These are phyloP conservation scores for Microsporum ferrugineum DNA, from an alignment of 2,329 filamentous ascomycete genomes.

Conservation along the genomic window DNA sequence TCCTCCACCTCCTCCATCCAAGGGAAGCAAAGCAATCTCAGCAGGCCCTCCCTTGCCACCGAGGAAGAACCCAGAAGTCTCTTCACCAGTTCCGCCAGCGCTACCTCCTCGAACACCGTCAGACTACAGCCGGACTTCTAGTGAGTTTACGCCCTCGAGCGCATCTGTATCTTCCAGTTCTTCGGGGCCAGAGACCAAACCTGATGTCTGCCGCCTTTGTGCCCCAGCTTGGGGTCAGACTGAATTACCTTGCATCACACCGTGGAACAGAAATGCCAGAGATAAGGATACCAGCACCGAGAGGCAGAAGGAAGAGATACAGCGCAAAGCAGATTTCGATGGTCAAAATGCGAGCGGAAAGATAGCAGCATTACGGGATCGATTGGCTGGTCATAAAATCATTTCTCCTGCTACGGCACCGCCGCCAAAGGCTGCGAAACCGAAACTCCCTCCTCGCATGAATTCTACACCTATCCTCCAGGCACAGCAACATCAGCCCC, in stretches of 20 bases:
- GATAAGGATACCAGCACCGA: constrained; percentile 18
- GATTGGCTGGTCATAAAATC: not conserved
- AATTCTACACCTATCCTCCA: not conserved
- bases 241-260: constrained; percentile 43
- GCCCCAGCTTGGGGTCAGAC: constrained; percentile 48
- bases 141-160: constrained; percentile 36
- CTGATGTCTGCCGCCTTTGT: constrained; percentile 30
- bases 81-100: constrained; percentile 14
- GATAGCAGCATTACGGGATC: constrained; percentile 1
- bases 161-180: constrained; percentile 33
- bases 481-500: not conserved
- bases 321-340: not conserved
- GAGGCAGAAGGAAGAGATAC: constrained; percentile 11
- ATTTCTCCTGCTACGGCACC: not conserved
- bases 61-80: constrained; percentile 22
- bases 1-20: constrained; percentile 11
- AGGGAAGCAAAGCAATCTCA: constrained; percentile 6
- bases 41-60: constrained; percentile 37
- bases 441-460: not conserved
- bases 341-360: not conserved
- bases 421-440: not conserved
- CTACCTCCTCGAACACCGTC: constrained; percentile 38
- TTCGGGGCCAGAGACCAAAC: constrained; percentile 14
- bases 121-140: constrained; percentile 35
- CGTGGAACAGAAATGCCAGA: constrained; percentile 30